phyloP scores from a whole-genome alignment of 352 stramenopile genomes.

The Phytophthora litchii region DNA sequence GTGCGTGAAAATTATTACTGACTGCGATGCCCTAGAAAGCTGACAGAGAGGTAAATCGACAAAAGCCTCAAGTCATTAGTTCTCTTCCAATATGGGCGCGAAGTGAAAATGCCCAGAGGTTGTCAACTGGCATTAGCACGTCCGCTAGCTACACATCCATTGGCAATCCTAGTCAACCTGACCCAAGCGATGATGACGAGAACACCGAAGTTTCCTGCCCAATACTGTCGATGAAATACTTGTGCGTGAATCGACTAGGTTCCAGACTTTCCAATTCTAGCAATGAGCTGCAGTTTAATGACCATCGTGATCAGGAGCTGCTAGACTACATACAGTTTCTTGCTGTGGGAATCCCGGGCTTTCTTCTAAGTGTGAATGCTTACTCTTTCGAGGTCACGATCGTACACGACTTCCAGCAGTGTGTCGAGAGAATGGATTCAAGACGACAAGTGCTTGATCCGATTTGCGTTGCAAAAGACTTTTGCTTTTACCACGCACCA shows the following conservation, averaged over 20 bases:
- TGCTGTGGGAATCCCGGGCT: conserved; percentile 50
- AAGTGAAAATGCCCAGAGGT: conserved; percentile 47
- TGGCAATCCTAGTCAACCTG: not conserved
- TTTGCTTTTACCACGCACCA: conserved; percentile 47
- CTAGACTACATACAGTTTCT: conserved; percentile 62
- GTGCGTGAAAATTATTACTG: not conserved
- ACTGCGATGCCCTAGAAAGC: conserved; percentile 37
- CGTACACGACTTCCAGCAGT: conserved; percentile 59
- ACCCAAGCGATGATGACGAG: conserved; percentile 11
- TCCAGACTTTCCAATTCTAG: not conserved
- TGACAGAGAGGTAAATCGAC: conserved; percentile 42
- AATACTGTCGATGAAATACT: conserved; percentile 53
- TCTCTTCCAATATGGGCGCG: conserved; percentile 70
- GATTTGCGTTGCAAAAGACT: conserved; percentile 61
- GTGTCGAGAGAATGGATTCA: not conserved
- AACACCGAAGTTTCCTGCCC: conserved; percentile 50
- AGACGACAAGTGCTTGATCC: conserved; percentile 14
- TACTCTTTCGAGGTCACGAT: conserved; percentile 69
- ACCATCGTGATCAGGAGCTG: conserved; percentile 52
- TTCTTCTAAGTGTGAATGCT: conserved; percentile 64
- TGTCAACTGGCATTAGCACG: not conserved
- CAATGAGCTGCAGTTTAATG: conserved; percentile 45
- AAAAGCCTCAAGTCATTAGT: conserved; percentile 71
- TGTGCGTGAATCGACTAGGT: conserved; percentile 36
- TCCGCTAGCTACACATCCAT: conserved; percentile 2